phyloP scores from a whole-genome alignment of 345 rosid species.

The Eucalyptus caleyi region DNA sequence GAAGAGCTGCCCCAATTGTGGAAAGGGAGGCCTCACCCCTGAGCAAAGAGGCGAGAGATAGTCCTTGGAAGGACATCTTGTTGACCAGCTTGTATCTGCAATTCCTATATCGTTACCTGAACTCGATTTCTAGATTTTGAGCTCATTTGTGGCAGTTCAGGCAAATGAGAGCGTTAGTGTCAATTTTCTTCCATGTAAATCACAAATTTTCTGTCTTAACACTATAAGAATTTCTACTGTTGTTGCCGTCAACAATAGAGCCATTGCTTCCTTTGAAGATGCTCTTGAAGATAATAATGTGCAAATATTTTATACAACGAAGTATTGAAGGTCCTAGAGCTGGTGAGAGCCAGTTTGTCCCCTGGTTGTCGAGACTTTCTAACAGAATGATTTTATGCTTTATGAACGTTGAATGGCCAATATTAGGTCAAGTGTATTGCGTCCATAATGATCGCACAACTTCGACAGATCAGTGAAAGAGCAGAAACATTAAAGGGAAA shows the following conservation, averaged over 20 bases:
- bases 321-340: neutral
- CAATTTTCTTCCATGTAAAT: neutral
- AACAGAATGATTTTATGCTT: neutral
- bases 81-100: neutral
- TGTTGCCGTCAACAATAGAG: neutral
- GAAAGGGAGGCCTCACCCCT: conserved; percentile 66
- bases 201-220: neutral
- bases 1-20: conserved; percentile 61
- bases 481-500: neutral
- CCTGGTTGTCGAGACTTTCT: neutral
- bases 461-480: neutral
- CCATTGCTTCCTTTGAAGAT: neutral
- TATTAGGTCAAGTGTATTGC: neutral
- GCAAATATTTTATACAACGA: neutral
- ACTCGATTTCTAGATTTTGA: neutral
- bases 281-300: neutral
- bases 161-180: neutral
- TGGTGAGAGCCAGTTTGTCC: neutral
- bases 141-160: neutral
- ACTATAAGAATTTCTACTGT: neutral
- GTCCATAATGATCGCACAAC: neutral
- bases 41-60: conserved; percentile 71
- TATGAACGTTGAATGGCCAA: neutral
- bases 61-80: neutral
- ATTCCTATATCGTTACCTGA: neutral